Evolutionary conservation across 2,329 filamentous ascomycete genomes (phyloP).

Genomic region (Cephalotrichum gorgonifer): DNA sequence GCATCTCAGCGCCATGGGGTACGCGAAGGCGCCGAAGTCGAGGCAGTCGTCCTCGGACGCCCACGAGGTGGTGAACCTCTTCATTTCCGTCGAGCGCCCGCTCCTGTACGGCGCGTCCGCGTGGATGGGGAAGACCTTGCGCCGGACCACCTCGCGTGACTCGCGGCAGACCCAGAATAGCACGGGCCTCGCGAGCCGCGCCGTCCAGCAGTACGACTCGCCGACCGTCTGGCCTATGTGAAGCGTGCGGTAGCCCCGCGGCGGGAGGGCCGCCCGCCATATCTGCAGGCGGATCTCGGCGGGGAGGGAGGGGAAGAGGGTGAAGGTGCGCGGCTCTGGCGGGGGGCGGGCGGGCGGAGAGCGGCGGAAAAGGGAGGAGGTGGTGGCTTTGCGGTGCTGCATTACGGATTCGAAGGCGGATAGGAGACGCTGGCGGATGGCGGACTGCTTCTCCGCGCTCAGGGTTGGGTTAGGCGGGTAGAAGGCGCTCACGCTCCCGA

Average conservation of each 20-base stretch:
- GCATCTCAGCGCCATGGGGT: background rate
- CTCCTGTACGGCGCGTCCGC: background rate
- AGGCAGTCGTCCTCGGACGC: background rate
- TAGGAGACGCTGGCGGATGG: background rate
- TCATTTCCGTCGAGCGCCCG: background rate
- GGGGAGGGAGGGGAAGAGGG: background rate
- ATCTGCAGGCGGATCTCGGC: slow-evolving; percentile 4
- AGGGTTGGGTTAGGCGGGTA: slow-evolving; percentile 3
- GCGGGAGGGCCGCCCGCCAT: slow-evolving; percentile 1
- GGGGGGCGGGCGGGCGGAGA: background rate
- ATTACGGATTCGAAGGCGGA: background rate
- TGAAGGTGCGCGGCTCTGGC: background rate
- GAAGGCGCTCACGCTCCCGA: background rate
- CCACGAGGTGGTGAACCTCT: background rate
- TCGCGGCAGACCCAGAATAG: slow-evolving; percentile 1
- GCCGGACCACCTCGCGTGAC: background rate
- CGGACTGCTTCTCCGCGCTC: background rate
- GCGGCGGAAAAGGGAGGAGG: background rate
- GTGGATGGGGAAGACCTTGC: background rate
- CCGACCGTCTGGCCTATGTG: slow-evolving; percentile 2
- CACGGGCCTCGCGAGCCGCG: slow-evolving; percentile 2
- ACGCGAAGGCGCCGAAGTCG: background rate
- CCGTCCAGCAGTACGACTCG: slow-evolving; percentile 4
- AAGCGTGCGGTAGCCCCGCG: background rate
- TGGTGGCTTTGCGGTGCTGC: background rate